Conservation (phyloP, 2,329 filamentous ascomycete genomes). For the Sporothrix curviconia region DNA sequence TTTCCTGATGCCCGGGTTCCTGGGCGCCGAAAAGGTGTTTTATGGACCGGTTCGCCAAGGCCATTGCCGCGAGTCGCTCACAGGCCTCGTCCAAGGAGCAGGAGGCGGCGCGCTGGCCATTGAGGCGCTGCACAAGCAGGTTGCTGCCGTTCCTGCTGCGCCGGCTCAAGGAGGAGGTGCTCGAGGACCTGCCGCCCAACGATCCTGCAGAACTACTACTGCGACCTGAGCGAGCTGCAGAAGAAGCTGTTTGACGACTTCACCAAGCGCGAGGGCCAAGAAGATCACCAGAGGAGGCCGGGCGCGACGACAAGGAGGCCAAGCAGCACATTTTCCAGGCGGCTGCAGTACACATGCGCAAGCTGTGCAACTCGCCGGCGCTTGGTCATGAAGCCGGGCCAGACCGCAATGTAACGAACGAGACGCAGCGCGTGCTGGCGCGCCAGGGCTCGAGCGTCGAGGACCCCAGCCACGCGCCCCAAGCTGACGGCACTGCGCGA, state of each 20-base stretch:
- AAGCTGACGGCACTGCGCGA: conserved; percentile 88
- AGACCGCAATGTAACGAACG: conserved; percentile 84
- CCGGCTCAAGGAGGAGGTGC: conserved; percentile 92
- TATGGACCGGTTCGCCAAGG: conserved; percentile 87
- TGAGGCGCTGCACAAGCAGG: conserved; percentile 97
- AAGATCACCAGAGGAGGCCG: conserved; percentile 77
- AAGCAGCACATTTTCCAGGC: conserved; percentile 99
- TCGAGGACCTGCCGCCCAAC: conserved; percentile 95
- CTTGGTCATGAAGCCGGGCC: conserved; percentile 92
- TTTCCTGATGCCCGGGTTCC: conserved; percentile 97
- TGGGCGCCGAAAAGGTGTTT: conserved; percentile 95
- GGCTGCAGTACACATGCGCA: conserved; percentile 98
- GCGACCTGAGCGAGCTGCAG: conserved; percentile 90
- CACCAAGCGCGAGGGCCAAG: conserved; percentile 84
- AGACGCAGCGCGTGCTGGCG: conserved; percentile 73
- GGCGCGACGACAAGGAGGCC: conserved; percentile 78
- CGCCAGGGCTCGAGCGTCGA: conserved; percentile 75
- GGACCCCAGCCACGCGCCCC: conserved; percentile 80
- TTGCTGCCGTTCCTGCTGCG: conserved; percentile 92
- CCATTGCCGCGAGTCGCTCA: conserved; percentile 89
- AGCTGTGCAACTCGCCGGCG: conserved; percentile 95
- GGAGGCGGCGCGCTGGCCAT: conserved; percentile 94
- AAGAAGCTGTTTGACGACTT: conserved; percentile 96
- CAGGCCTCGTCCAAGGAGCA: conserved; percentile 98
- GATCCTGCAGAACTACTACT: conserved; percentile 99